Conservation (phyloP, 2,329 filamentous ascomycete species). For the Cucurbitaria berberidis region DNA sequence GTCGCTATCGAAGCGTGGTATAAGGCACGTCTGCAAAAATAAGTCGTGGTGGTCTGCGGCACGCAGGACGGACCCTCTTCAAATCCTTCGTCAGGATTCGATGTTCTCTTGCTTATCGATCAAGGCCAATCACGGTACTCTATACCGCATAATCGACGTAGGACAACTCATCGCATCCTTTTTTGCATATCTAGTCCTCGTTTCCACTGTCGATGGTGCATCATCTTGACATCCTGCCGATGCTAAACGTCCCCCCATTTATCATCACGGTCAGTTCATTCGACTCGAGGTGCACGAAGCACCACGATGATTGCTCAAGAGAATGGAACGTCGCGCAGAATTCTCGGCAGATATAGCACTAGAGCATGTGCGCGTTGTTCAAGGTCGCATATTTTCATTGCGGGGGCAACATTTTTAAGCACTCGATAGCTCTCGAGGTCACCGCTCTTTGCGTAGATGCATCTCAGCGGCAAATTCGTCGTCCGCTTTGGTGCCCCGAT, state of each 20-base stretch:
- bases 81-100: background rate
- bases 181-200: background rate
- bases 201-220: background rate
- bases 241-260: background rate
- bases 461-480: background rate
- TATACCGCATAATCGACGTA: background rate
- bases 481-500: background rate
- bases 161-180: background rate
- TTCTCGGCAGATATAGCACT: too few relatives aligned
- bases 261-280: background rate
- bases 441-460: constrained; percentile 1
- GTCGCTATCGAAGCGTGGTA: constrained; percentile 21
- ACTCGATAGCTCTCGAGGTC: too few relatives aligned
- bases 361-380: too few relatives aligned
- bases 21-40: constrained; percentile 10
- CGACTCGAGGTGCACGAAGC: background rate
- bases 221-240: background rate
- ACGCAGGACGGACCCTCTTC: background rate
- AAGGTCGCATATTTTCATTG: too few relatives aligned
- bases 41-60: background rate
- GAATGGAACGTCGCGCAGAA: background rate
- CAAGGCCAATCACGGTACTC: background rate
- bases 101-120: background rate
- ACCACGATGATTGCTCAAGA: background rate
- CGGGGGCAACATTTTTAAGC: too few relatives aligned